phyloP scores from a whole-genome alignment of 257 asterid genomes.

The Pogostemon cablin region DNA sequence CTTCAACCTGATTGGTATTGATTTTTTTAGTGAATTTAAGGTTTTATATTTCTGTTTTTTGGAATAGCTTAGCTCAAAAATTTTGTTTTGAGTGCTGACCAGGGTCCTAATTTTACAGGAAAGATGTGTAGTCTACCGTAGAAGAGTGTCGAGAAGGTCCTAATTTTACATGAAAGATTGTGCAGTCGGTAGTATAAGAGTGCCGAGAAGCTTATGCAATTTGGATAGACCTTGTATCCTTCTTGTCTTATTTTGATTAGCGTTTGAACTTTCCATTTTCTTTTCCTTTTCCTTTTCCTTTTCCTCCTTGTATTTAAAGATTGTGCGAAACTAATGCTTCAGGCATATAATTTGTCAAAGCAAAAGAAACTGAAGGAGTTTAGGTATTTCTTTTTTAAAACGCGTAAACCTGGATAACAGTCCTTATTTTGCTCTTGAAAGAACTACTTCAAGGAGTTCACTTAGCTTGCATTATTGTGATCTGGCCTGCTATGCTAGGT shows the following conservation, averaged over 20 bases:
- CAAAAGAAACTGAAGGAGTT: slow-evolving; percentile 70
- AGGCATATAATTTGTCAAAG: slow-evolving; percentile 84
- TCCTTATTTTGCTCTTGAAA: slow-evolving; percentile 13
- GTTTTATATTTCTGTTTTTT: slow-evolving; percentile 19
- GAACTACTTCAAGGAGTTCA: slow-evolving; percentile 4
- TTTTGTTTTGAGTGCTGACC: slow-evolving; percentile 27
- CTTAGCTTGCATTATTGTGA: not conserved
- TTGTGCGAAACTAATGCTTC: slow-evolving; percentile 41
- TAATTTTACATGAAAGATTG: too few relatives aligned
- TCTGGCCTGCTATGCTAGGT: not conserved
- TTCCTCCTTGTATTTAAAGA: not conserved
- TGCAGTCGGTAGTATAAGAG: too few relatives aligned
- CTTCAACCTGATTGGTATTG: not conserved
- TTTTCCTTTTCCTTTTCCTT: not conserved
- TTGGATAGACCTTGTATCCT: slow-evolving; percentile 78
- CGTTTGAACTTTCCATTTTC: slow-evolving; percentile 17
- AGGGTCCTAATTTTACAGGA: slow-evolving; percentile 62
- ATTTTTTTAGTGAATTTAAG: not conserved
- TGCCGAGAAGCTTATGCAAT: slow-evolving; percentile 75
- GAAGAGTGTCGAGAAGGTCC: slow-evolving; percentile 47
- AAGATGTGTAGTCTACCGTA: slow-evolving; percentile 92
- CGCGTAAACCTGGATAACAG: slow-evolving; percentile 17
- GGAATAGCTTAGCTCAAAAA: slow-evolving; percentile 1
- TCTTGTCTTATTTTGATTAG: slow-evolving; percentile 21
- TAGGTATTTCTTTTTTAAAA: slow-evolving; percentile 51